Conservation (phyloP, 345 rosid species). For the Eutrema yunnanense region DNA sequence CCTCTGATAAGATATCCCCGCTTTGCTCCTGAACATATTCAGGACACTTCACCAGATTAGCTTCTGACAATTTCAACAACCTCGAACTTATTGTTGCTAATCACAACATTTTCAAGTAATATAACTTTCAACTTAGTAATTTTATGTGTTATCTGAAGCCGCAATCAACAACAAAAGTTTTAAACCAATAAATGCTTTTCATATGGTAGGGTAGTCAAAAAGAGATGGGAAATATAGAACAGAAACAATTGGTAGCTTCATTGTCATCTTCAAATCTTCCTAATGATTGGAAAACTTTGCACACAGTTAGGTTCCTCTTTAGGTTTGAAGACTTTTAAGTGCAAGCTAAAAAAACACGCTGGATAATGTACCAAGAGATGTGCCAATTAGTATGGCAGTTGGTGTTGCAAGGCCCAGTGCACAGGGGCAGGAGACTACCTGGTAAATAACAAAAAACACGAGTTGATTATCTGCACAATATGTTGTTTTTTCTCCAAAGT, state of each 20-base stretch:
- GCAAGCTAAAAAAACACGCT: constrained; percentile 17
- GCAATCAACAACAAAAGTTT: neutral
- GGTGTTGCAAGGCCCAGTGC: constrained; percentile 99
- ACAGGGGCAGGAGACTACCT: constrained; percentile 98
- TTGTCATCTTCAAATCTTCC: neutral
- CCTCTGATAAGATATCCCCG: constrained; percentile 96
- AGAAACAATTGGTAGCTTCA: neutral
- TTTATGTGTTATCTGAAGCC: neutral
- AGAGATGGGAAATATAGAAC: neutral
- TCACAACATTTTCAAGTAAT: neutral
- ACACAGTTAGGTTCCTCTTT: neutral
- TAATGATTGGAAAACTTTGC: neutral
- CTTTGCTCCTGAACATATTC: constrained; percentile 66
- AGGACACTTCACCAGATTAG: constrained; percentile 2
- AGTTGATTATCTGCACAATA: neutral
- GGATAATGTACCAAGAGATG: constrained; percentile 70
- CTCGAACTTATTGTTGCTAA: neutral
- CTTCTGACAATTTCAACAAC: constrained; percentile 1
- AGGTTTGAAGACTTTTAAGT: neutral
- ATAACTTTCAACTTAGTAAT: neutral
- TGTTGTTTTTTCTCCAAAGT: neutral
- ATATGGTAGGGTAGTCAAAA: neutral
- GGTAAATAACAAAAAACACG: constrained; percentile 20
- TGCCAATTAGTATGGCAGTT: constrained; percentile 94
- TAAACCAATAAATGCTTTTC: neutral